Conservation (phyloP, 2,329 filamentous ascomycete species). For the Pseudogymnoascus sp. region DNA sequence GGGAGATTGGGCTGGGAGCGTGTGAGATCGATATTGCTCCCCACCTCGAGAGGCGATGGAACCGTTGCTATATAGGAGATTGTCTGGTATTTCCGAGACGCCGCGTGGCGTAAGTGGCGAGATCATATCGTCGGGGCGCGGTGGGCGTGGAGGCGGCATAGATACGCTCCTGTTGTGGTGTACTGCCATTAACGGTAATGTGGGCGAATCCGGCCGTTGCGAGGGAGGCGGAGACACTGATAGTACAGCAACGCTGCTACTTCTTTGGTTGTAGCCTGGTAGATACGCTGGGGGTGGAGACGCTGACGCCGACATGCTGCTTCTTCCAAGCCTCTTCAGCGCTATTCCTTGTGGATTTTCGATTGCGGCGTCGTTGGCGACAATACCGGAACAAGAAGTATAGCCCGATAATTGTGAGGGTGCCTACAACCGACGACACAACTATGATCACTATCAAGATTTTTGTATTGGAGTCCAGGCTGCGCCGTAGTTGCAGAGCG, state of each 20-base stretch:
- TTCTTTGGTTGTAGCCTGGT: too few relatives aligned
- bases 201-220: background rate
- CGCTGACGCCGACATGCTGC: background rate
- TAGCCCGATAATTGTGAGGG: background rate
- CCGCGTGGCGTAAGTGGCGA: background rate
- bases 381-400: slow-evolving; percentile 1
- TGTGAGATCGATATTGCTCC: background rate
- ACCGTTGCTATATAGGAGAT: background rate
- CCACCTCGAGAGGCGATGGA: background rate
- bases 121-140: background rate
- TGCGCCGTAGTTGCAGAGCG: background rate
- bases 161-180: background rate
- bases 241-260: background rate
- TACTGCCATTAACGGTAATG: background rate
- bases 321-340: background rate
- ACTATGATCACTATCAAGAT: background rate
- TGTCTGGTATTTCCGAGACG: background rate
- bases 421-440: background rate
- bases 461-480: background rate
- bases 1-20: background rate
- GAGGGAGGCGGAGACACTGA: background rate
- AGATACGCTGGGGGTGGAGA: background rate
- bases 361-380: background rate
- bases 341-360: background rate
- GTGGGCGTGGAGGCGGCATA: background rate